Conservation (phyloP, 305 asterid genomes). For the Vinca major region DNA sequence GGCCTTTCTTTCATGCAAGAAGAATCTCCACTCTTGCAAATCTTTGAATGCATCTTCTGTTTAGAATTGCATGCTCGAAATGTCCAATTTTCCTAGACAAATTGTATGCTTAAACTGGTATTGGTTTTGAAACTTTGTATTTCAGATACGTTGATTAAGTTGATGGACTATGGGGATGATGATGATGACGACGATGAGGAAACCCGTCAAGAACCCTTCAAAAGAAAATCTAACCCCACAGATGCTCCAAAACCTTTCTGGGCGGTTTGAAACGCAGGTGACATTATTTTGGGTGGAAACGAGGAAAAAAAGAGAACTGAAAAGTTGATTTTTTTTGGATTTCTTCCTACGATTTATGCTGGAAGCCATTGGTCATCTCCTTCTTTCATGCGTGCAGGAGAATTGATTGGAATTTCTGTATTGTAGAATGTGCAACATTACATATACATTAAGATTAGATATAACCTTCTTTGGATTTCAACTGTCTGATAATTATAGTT, state of each 20-base stretch:
- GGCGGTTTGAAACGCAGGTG: slow-evolving; percentile 36
- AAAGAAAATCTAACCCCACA: slow-evolving; percentile 24
- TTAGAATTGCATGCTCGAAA: not conserved
- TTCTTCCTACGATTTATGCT: no score
- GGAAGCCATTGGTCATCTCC: no score
- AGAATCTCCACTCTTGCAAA: no score
- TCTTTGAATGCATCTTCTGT: no score
- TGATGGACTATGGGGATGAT: slow-evolving; percentile 93
- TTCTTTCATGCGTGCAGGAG: not conserved
- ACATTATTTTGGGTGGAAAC: not conserved
- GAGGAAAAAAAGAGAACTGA: no score
- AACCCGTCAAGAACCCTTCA: slow-evolving; percentile 20
- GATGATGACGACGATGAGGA: slow-evolving; percentile 23
- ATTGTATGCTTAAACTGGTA: not conserved
- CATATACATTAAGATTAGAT: not conserved
- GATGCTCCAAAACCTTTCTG: slow-evolving; percentile 60
- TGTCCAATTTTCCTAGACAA: not conserved
- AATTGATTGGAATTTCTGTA: not conserved
- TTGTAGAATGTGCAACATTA: not conserved
- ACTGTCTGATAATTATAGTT: no score
- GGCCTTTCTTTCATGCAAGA: no score
- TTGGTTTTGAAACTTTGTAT: slow-evolving; percentile 5
- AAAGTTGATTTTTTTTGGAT: no score
- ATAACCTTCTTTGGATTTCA: no score
- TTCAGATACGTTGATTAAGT: slow-evolving; percentile 68